phyloP scores from a whole-genome alignment of 1,139 yeast species.

The Blastobotrys ciferrii region DNA sequence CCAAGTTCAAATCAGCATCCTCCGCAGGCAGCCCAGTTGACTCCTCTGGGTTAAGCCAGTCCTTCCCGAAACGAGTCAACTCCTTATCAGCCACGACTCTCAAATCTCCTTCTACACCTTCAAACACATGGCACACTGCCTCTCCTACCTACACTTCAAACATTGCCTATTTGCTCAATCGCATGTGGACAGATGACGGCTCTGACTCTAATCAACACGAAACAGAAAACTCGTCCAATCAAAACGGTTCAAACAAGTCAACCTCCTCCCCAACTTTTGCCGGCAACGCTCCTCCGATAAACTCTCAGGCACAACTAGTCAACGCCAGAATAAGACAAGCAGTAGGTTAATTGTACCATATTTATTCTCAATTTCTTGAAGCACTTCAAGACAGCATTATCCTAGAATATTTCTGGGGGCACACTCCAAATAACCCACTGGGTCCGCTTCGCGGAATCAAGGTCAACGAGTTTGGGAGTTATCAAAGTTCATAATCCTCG shows the following conservation, averaged over 20 bases:
- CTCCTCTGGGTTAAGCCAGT: conserved; percentile 24
- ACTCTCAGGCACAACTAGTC: conserved; percentile 10
- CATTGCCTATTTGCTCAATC: conserved; percentile 1
- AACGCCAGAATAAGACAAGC: conserved; percentile 7
- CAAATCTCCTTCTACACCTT: conserved; percentile 5
- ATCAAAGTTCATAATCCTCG: too few relatives aligned
- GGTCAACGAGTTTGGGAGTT: too few relatives aligned
- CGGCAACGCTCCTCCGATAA: conserved; percentile 4
- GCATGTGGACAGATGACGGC: conserved; percentile 6
- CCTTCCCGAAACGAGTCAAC: conserved; percentile 25
- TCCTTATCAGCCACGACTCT: conserved; percentile 26
- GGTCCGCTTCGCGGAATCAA: too few relatives aligned
- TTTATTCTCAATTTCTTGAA: not conserved
- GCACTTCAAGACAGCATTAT: too few relatives aligned
- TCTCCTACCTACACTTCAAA: conserved; percentile 6
- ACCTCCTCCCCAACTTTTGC: conserved; percentile 6
- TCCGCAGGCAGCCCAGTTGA: conserved; percentile 9
- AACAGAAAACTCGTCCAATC: not conserved
- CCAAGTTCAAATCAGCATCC: not conserved
- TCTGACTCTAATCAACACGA: not conserved
- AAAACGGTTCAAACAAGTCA: not conserved
- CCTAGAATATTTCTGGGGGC: too few relatives aligned
- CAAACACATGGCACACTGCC: conserved; percentile 5
- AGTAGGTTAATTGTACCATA: not conserved
- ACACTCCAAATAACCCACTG: too few relatives aligned